phyloP scores from a whole-genome alignment of 352 stramenopile species.

The Phytophthora idaei region DNA sequence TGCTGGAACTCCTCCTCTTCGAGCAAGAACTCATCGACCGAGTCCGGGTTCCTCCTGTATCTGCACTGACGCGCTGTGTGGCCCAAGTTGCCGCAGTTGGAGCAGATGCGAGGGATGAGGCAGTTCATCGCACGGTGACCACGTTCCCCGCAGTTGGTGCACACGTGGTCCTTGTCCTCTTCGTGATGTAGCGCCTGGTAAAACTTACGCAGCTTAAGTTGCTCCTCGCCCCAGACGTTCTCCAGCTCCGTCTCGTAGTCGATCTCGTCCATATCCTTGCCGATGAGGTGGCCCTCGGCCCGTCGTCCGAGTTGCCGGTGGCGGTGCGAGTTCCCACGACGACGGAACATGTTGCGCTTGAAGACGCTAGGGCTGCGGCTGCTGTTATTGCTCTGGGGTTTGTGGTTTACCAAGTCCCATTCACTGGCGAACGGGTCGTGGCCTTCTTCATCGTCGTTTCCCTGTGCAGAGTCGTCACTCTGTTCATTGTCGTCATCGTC shows the following conservation, averaged over 20 bases:
- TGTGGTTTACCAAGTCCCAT: constrained; percentile 8
- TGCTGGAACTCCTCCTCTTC: constrained; percentile 23
- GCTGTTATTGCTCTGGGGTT: neutral
- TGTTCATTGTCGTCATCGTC: constrained; percentile 14
- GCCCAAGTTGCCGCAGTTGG: constrained; percentile 76
- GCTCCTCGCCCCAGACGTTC: constrained; percentile 39
- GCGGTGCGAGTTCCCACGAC: constrained; percentile 7
- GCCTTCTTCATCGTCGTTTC: constrained; percentile 10
- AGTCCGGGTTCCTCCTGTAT: constrained; percentile 30
- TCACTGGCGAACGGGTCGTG: constrained; percentile 8
- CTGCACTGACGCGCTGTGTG: constrained; percentile 60
- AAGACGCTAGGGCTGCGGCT: neutral
- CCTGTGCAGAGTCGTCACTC: constrained; percentile 15
- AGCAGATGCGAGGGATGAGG: constrained; percentile 76
- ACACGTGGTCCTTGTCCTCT: constrained; percentile 66
- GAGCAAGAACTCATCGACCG: constrained; percentile 39
- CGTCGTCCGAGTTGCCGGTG: constrained; percentile 22
- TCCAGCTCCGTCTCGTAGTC: constrained; percentile 80
- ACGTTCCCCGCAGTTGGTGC: constrained; percentile 76
- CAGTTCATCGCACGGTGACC: constrained; percentile 76
- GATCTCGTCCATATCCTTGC: constrained; percentile 51
- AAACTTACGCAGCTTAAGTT: constrained; percentile 65
- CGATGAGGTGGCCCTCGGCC: constrained; percentile 19
- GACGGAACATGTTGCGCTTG: constrained; percentile 23
- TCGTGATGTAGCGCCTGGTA: constrained; percentile 63